These are phyloP conservation scores for Juglanconis sp. DNA, from an alignment of 2,329 filamentous ascomycete genomes.

Conservation along the genomic window DNA sequence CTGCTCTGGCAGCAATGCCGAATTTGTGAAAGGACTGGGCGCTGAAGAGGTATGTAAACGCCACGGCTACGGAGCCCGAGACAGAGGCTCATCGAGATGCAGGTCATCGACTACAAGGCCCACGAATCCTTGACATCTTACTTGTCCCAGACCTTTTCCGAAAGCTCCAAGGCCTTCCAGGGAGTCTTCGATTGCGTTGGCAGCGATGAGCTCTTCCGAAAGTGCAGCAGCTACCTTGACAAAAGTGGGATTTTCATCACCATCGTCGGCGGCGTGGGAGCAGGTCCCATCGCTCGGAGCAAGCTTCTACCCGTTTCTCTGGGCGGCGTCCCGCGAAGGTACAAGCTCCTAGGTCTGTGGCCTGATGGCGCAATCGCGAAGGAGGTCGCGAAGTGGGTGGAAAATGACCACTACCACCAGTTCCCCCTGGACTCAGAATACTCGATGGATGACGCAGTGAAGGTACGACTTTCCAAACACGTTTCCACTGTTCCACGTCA, in stretches of 20 bases:
- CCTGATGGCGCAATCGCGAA: conserved; percentile 27
- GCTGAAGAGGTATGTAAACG: conserved; percentile 41
- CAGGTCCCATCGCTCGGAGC: conserved; percentile 30
- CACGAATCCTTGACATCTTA: conserved; percentile 33
- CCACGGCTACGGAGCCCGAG: too few relatives aligned
- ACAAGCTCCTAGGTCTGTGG: conserved; percentile 27
- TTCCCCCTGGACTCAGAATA: conserved; percentile 31
- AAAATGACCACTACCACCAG: conserved; percentile 25
- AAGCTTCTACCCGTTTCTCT: conserved; percentile 29
- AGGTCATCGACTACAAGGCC: conserved; percentile 41
- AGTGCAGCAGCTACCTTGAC: conserved; percentile 37
- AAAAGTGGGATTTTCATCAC: conserved; percentile 32
- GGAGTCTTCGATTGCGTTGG: conserved; percentile 50
- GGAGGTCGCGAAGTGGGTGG: conserved; percentile 25
- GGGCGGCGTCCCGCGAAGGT: conserved; percentile 30
- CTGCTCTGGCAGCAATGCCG: conserved; percentile 45
- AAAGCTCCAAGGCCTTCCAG: conserved; percentile 30
- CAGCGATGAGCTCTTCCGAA: conserved; percentile 41
- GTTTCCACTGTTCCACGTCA: not conserved
- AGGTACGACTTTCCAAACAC: conserved; percentile 21
- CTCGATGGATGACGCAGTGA: conserved; percentile 25
- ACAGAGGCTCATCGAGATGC: not conserved
- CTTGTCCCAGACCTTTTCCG: conserved; percentile 24
- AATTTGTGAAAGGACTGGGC: conserved; percentile 43
- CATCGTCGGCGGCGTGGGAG: conserved; percentile 30